A percentile compares a stretch with the other conserved stretches of the same genome.
Evolutionary conservation across 345 rosid genomes (phyloP).

Genomic region (Populus nigra): DNA sequence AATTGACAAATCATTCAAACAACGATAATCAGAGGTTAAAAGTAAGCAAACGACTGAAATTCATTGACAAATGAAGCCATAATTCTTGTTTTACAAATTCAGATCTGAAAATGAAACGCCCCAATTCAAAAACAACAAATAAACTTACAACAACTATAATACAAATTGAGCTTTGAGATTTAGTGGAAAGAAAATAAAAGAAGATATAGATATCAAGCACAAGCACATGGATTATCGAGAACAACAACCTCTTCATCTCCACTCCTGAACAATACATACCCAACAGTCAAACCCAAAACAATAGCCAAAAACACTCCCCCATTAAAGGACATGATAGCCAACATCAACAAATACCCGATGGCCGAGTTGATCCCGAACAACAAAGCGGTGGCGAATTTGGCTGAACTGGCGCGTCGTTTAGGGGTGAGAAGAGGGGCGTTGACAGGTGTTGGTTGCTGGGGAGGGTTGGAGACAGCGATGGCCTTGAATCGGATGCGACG

Average conservation of each 20-base stretch:
- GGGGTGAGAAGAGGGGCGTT: conserved; percentile 11
- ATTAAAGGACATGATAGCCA: conserved; percentile 34
- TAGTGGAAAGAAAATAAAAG: neutral
- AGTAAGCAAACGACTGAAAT: too few species aligned
- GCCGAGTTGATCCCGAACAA: conserved; percentile 27
- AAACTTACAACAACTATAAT: neutral
- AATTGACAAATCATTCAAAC: too few species aligned
- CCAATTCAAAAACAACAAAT: too few species aligned
- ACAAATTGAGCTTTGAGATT: neutral
- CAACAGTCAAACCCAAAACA: conserved; percentile 21
- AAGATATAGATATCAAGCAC: conserved; percentile 18
- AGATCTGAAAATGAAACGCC: too few species aligned
- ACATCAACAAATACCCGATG: conserved; percentile 31
- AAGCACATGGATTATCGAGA: conserved; percentile 24
- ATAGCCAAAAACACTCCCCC: conserved; percentile 31
- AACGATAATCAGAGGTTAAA: too few species aligned
- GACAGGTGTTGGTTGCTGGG: neutral
- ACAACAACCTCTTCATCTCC: conserved; percentile 15
- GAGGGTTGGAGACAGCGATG: neutral
- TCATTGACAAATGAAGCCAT: too few species aligned
- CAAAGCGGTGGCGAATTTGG: conserved; percentile 10
- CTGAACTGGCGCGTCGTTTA: conserved; percentile 1
- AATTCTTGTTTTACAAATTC: too few species aligned
- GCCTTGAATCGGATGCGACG: conserved; percentile 30
- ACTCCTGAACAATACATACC: conserved; percentile 22